Base-by-base conservation (phyloP, 192 early-diverging fungal species). In the Podila horticola region DNA sequence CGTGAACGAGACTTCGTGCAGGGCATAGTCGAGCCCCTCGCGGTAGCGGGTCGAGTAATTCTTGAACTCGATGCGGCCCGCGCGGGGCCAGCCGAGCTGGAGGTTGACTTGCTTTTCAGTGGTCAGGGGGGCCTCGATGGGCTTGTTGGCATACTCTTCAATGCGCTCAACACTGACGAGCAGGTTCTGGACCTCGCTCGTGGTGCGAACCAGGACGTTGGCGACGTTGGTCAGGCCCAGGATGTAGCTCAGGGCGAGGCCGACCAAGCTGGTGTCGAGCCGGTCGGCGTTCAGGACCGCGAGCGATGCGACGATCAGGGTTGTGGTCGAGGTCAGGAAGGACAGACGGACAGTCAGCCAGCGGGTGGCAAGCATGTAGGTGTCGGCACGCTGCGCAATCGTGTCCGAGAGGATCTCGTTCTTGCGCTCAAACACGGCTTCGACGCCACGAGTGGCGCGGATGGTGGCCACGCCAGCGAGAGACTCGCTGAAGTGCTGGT, bases 91-190 rank as follows among this genome's bases (percentile, higher is more conserved):
- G n/a, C 52, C 52, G 8, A 24, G 52, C 9, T 2, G 52, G 52
- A 22, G 0, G 84, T 77, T 8, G 38, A 57, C 19, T 67, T 65
- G 29, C 52, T 12, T 24, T 0, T 28, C 85, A 19, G 85, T 86
- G n/a, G 89, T 79, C 15, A 91, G 91, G 13, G 93, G 91, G 24
- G 95, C 96, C 77, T 98, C 96, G 15, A 87, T 86, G 6, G 89
- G 88, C 49, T 96, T 84, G 9, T 96, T 88, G 61, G 89, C 87
- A 70, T 97, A 97, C 77, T 97, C 93, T 34, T 88, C 84, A 48
- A 92, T 85, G 11, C 93, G 90, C 85, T 98, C 97, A 20, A 97
- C 93, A 1, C 90, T 84, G 58, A 93, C 94, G 83, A 96, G 85
- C 65, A 76, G 84, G 84, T 95, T 92, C 66, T 97, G 95, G 72